Evolutionary conservation across 2,329 filamentous ascomycete species (phyloP), one percentile per base, ranked within the genome.

Genomic region (Arthrobotrys sinensis): DNA sequence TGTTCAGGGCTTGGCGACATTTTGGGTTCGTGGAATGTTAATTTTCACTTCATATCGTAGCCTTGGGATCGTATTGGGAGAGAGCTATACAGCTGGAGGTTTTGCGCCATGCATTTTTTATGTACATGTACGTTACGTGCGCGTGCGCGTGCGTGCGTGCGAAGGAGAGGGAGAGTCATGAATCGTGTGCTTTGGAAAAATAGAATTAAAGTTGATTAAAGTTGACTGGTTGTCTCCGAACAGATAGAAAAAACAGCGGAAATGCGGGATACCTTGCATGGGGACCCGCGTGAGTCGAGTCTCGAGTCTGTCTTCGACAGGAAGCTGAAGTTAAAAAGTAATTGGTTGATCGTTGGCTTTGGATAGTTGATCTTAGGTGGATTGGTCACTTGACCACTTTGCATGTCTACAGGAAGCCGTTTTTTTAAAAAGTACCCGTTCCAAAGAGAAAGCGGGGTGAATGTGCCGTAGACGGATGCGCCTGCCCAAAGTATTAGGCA

Each of bases 401-500:
- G 53, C 66, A 57, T 57, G 40, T 69, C 40, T 45, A 10, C 40
- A 45, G 24, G 45, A 50, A 6, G 5, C 34, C 21, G 24, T 45
- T 45, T 12, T 16, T 45, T 16, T 38, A 10, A 38, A 38, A 38
- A 38, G 36, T 38, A 14, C 12, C 36, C 36, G 36, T 48, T 5
- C 4, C 24, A 4, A 28, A 28, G 24, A 4, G 19, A 57, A 75
- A 46, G 70, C 50, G 70, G 63, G 63, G 70, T 62, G 36, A 28
- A 16, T 32, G 52, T 57, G 52, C 46, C 19, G 50, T 65, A 53
- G 50, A 66, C 60, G 69, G 69, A 66, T 73, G 19, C 69, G 69
- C 60, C 64, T 76, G 53, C 64, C 55, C 45, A 62, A 76, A 76
- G 55, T 60, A 75, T 75, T 21, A 52, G 63, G 63, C 63, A 63